Base-by-base conservation (phyloP, 495 filamentous ascomycete genomes). In the Penicillium atrosanguineum region DNA sequence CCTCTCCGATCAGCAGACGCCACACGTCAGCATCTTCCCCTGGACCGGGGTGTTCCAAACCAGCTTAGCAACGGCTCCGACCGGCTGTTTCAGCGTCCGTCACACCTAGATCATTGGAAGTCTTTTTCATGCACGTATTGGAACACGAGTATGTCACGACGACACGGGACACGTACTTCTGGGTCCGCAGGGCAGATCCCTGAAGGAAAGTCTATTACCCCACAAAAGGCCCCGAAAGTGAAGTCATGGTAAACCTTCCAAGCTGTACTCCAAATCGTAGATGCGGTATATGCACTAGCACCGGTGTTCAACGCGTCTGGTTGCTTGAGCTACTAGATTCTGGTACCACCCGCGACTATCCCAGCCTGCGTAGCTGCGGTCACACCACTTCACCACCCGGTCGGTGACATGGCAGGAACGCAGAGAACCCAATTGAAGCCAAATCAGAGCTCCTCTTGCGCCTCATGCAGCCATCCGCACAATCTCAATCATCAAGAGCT, bases 21-120 rank as follows among this genome's bases (percentile, higher is more conserved):
- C 31, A 34, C 8, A 8, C 8, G 19, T 40, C 16, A 40, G 31
- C 31, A 40, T n/a, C n/a, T 18, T 40, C 19, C 3, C 16, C 14
- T n/a, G 19, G 38, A 19, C 38, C 19, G 38, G 38, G 9, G 6
- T 40, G 6, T 40, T 40, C 7, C 18, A 21, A 19, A 41, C 21
- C 47, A 59, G 56, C 41, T 28, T 55, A 59, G 21, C 38, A 31
- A 43, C 56, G 56, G 56, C 21, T 55, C 51, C 8, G 4, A 25
- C 25, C 56, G 55, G 55, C 26, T 37, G 7, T 19, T 40, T 7
- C 4, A 19, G 5, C 6, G 6, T 19, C 9, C 38, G 6, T 18
- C n/a, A 11, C n/a, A 19, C 19, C 0, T 2, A 19, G 38, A 19
- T 16, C 38, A 8, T 34, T 34, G 4, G 14, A 14, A 14, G 9